Evolutionary conservation across 2,329 filamentous ascomycete species (phyloP).

Genomic region (Plectosphaerella plurivora): DNA sequence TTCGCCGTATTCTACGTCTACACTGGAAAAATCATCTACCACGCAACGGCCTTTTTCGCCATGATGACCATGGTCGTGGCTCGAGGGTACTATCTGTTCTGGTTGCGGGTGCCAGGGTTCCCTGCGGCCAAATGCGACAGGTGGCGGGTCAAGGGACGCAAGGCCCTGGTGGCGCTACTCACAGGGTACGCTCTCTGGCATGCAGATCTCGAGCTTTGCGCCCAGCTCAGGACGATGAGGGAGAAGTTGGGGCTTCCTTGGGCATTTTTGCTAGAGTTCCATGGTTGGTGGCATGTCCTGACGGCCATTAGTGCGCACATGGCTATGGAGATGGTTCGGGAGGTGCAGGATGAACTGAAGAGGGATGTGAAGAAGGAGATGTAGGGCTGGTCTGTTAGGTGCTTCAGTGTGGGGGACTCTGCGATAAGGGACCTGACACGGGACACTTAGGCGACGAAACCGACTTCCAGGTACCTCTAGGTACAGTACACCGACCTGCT

Average conservation of each 20-base stretch:
- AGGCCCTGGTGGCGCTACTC: conserved; percentile 27
- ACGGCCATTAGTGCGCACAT: conserved; percentile 32
- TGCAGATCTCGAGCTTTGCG: conserved; percentile 50
- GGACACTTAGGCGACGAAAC: no score
- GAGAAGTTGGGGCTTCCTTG: conserved; percentile 45
- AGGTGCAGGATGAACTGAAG: no score
- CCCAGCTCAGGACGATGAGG: conserved; percentile 38
- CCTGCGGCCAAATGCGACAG: conserved; percentile 19
- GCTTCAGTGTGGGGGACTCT: no score
- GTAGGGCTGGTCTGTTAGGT: no score
- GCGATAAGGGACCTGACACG: no score
- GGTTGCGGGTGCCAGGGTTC: conserved; percentile 18
- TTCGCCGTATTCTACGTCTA: conserved; percentile 37
- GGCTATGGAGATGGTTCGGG: no score
- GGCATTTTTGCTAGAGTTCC: conserved; percentile 52
- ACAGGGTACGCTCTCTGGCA: conserved; percentile 51
- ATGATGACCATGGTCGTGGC: conserved; percentile 25
- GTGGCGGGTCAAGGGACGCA: conserved; percentile 16
- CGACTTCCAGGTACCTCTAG: no score
- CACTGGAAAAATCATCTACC: conserved; percentile 38
- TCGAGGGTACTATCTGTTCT: conserved; percentile 28
- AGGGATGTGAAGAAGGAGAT: no score
- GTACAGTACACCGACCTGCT: no score
- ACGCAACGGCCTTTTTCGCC: conserved; percentile 30
- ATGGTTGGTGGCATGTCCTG: conserved; percentile 62